Evolutionary conservation across 2,329 filamentous ascomycete species (phyloP), one percentile per base, ranked within the genome.

Genomic region (Zymoseptoria crescenta): DNA sequence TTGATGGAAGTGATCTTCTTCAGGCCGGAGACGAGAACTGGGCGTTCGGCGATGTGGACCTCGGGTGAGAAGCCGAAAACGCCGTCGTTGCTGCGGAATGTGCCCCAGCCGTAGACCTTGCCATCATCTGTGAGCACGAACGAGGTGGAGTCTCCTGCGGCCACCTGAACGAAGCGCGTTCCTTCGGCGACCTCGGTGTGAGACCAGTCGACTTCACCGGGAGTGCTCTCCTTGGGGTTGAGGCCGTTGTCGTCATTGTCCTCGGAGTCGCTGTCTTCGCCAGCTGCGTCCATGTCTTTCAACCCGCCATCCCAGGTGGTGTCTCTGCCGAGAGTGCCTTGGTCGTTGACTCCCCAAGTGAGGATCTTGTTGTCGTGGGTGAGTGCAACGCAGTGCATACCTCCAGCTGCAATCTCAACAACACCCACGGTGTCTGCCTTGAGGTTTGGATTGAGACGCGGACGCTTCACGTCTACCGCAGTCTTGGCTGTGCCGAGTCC

Each of bases 341-440:
- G 86, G 70, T 95, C 90, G 71, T 94, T 94, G 66, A 94, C 89
- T 56, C 90, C 90, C 90, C 90, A 95, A 28, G 88, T 91, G 56
- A 91, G 77, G 66, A 95, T 88, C 75, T 86, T 86, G 78, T 91
- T 90, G 73, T 93, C 87, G 65, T 86, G 82, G 54, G 90, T 93
- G 56, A 94, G 76, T 2, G 87, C 89, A 62, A 88, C 79, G 56
- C 81, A 85, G 74, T 95, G 90, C 89, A 95, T 93, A 58, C 89
- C 89, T 61, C 90, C 90, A 61, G 87, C 85, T 55, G 88, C 85
- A 59, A 95, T 75, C 73, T 89, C 85, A 2, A 94, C 88, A 41
- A 94, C 84, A 52, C 85, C 83, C 56, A 86, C 81, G 45, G 76
- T 76, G 61, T 80, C 76, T 2, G 81, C 76, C 27, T 77, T 74